Percentiles rank a stretch among this genome's conserved stretches.
These are phyloP conservation scores for Zea mays DNA, from an alignment of 176 grass and related monocot genomes.

Conservation along the genomic window Zm-B73-REFERENCE-NAM-5.0 NC_050104.1:139932001-139932500, in stretches of 20 bases:
- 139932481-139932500: conserved; percentile 42
- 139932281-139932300: conserved; percentile 95
- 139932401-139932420: conserved; percentile 88
- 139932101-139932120: conserved; percentile 12
- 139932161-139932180: not conserved
- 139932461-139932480: conserved; percentile 92
- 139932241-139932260: conserved; percentile 78
- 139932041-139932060: not conserved
- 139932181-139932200: conserved; percentile 15
- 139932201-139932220: conserved; percentile 55
- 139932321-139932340: conserved; percentile 32
- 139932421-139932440: conserved; percentile 85
- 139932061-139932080: not conserved
- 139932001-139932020: not conserved
- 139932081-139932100: not conserved
- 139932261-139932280: conserved; percentile 68
- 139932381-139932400: conserved; percentile 81
- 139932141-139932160: not conserved
- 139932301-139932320: conserved; percentile 85
- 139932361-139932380: not conserved
- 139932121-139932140: not conserved
- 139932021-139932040: not conserved
- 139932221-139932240: conserved; percentile 94
- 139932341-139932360: conserved; percentile 5
- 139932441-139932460: conserved; percentile 88